phyloP scores from a whole-genome alignment of 805 yeast genomes.

The Metahyphopichia silvanorum region DNA sequence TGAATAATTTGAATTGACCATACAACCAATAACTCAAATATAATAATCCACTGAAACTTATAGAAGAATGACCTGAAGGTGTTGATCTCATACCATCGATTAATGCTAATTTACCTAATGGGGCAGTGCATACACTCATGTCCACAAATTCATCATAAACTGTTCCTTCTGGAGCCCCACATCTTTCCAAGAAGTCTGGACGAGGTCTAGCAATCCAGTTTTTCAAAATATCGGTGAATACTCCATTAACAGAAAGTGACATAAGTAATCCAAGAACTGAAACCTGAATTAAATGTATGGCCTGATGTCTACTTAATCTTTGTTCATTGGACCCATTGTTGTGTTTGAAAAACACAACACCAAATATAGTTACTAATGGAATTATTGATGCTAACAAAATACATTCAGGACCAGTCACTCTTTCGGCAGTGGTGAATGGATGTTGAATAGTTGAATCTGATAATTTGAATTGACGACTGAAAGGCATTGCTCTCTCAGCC shows the following conservation, averaged over 20 bases:
- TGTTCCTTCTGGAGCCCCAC: slow-evolving; percentile 26
- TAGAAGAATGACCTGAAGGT: slow-evolving; percentile 57
- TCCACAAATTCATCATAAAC: slow-evolving; percentile 21
- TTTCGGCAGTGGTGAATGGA: slow-evolving; percentile 29
- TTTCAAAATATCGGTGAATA: slow-evolving; percentile 34
- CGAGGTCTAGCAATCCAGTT: slow-evolving; percentile 32
- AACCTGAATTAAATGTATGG: slow-evolving; percentile 24
- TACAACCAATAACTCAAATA: slow-evolving; percentile 46
- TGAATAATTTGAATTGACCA: slow-evolving; percentile 35
- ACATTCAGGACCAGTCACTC: slow-evolving; percentile 29
- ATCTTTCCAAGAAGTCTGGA: slow-evolving; percentile 32
- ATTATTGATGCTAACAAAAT: slow-evolving; percentile 22
- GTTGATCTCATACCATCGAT: slow-evolving; percentile 54
- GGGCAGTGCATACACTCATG: slow-evolving; percentile 29
- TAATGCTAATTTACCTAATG: slow-evolving; percentile 25
- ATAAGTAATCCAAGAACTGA: slow-evolving; percentile 27
- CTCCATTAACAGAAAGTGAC: slow-evolving; percentile 27
- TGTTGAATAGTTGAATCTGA: slow-evolving; percentile 30
- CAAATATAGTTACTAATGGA: slow-evolving; percentile 18
- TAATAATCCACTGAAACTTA: slow-evolving; percentile 49
- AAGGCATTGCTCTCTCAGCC: slow-evolving; percentile 32
- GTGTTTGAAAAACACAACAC: slow-evolving; percentile 7
- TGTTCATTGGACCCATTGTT: not conserved
- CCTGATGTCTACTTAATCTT: slow-evolving; percentile 1
- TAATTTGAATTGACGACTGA: slow-evolving; percentile 31